Conservation (phyloP, 2,329 filamentous ascomycete species). For the Gnomoniopsis smithogilvyi region DNA sequence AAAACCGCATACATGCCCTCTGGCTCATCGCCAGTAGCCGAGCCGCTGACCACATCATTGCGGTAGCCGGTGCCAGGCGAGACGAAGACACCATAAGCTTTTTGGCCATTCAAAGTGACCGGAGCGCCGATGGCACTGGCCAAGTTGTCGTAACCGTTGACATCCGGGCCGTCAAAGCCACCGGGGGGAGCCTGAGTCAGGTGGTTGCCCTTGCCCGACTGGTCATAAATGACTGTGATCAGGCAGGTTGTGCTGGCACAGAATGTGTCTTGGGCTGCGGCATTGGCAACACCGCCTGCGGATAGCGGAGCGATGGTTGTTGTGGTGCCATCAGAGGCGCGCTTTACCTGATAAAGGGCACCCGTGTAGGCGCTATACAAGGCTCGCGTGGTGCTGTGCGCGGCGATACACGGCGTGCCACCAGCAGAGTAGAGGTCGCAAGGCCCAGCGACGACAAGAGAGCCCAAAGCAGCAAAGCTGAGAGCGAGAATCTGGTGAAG, state of each 20-base stretch:
- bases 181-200: constrained; percentile 60
- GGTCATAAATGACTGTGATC: constrained; percentile 64
- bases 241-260: constrained; percentile 59
- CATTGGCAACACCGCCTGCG: constrained; percentile 61
- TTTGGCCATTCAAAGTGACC: constrained; percentile 56
- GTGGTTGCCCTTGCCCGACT: constrained; percentile 60
- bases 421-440: constrained; percentile 60
- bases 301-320: constrained; percentile 47
- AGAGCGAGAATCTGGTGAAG: constrained; percentile 23
- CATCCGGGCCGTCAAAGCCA: constrained; percentile 52
- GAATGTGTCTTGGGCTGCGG: constrained; percentile 58
- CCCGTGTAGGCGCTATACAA: constrained; percentile 53
- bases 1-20: constrained; percentile 61
- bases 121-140: constrained; percentile 59
- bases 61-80: constrained; percentile 62
- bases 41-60: constrained; percentile 50
- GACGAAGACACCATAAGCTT: constrained; percentile 62
- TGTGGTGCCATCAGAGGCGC: constrained; percentile 48
- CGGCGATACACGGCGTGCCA: constrained; percentile 60
- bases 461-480: constrained; percentile 30
- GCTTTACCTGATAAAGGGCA: constrained; percentile 57
- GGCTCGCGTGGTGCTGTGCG: constrained; percentile 63
- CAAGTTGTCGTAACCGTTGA: constrained; percentile 56
- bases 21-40: constrained; percentile 50
- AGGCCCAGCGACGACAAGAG: constrained; percentile 49